Conservation (phyloP, 257 asterid genomes). For the Agastache rugosa region DNA sequence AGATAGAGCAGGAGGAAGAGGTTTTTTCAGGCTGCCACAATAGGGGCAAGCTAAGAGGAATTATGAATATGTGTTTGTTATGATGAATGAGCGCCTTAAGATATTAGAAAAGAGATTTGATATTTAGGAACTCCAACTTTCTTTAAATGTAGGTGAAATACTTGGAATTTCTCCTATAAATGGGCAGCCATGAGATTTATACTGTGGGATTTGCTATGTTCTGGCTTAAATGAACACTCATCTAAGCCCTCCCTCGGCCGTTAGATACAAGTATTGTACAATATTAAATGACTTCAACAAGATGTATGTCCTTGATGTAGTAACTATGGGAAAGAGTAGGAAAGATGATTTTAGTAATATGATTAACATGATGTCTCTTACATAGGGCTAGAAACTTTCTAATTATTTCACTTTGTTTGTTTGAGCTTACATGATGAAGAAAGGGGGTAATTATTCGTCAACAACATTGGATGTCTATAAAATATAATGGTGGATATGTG, state of each 20-base stretch:
- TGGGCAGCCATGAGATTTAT: not conserved
- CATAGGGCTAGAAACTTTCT: no score
- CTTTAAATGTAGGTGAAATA: not conserved
- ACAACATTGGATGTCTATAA: not conserved
- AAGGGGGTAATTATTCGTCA: constrained; percentile 8
- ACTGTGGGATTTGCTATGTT: not conserved
- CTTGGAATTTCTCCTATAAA: not conserved
- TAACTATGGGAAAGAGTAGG: not conserved
- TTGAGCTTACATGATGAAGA: not conserved
- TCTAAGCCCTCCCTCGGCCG: not conserved
- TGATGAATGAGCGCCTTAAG: no score
- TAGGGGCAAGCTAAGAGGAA: not conserved
- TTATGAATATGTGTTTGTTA: no score
- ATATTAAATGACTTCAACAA: not conserved
- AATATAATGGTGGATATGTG: not conserved
- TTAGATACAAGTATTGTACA: not conserved
- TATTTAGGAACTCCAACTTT: constrained; percentile 1
- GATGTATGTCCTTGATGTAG: not conserved
- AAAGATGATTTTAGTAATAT: not conserved
- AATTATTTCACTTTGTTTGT: not conserved
- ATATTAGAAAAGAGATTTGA: not conserved
- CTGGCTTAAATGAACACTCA: not conserved
- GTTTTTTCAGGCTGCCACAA: not conserved
- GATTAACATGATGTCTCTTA: no score
- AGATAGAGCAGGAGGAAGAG: not conserved